These are phyloP conservation scores for Scopulariopsis brevicaulis DNA, from an alignment of 2,329 filamentous ascomycete species.

Conservation along the genomic window DNA sequence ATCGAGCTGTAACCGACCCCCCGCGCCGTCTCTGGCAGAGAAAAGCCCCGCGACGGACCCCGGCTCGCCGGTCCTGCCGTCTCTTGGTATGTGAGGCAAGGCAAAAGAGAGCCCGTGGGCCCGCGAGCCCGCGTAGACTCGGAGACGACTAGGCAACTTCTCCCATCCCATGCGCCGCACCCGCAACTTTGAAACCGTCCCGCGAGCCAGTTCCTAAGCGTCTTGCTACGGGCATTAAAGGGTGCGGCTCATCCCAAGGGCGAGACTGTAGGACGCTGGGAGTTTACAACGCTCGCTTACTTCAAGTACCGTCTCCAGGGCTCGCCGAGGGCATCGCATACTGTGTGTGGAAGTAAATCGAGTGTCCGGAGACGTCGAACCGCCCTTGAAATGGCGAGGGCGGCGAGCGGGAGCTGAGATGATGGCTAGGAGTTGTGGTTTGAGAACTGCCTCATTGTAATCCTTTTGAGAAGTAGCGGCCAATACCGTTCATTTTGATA, in stretches of 20 bases:
- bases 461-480: no score
- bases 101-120: constrained; percentile 18
- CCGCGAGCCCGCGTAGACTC: constrained; percentile 34
- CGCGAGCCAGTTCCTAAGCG: constrained; percentile 47
- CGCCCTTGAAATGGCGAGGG: no score
- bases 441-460: no score
- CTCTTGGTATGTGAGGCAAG: constrained; percentile 18
- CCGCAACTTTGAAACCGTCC: constrained; percentile 40
- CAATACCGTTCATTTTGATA: neutral
- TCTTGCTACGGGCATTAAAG: constrained; percentile 47
- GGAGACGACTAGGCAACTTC: constrained; percentile 48
- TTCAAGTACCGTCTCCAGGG: no score
- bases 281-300: no score
- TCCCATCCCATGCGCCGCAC: constrained; percentile 48
- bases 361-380: no score
- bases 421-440: no score
- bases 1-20: constrained; percentile 29
- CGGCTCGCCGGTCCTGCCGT: constrained; percentile 9
- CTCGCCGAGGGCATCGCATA: no score
- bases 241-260: constrained; percentile 59
- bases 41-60: constrained; percentile 23
- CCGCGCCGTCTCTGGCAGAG: constrained; percentile 18
- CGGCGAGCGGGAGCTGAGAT: no score
- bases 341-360: no score
- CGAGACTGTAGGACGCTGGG: constrained; percentile 42